Percentiles rank a stretch among this genome's conserved stretches.
phyloP scores from a whole-genome alignment of 108 stramenopile genomes.

The Cyclotella cryptica region DNA sequence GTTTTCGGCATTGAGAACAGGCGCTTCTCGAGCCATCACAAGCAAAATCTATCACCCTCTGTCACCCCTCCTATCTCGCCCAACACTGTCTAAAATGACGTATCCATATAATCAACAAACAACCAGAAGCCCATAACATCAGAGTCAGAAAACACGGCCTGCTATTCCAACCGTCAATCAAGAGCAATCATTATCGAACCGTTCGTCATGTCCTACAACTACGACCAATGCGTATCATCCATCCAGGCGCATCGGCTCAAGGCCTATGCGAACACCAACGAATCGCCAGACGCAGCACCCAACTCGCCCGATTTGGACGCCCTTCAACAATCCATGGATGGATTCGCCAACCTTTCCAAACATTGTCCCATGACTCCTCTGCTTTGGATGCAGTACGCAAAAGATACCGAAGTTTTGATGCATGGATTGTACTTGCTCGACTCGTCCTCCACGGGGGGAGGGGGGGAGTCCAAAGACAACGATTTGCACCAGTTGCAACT shows the following conservation, averaged over 20 bases:
- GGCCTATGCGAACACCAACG: conserved; percentile 32
- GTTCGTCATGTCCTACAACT: conserved; percentile 52
- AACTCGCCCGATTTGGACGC: conserved; percentile 43
- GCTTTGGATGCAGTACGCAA: conserved; percentile 89
- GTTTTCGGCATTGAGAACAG: too few species aligned
- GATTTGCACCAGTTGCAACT: conserved; percentile 17
- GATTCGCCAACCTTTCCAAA: conserved; percentile 49
- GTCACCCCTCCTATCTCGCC: too few species aligned
- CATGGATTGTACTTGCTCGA: conserved; percentile 40
- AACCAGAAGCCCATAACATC: too few species aligned
- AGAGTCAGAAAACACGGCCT: background rate
- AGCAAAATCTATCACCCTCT: too few species aligned
- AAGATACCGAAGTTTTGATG: conserved; percentile 62
- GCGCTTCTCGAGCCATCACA: too few species aligned
- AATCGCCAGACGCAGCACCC: background rate
- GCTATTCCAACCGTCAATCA: background rate
- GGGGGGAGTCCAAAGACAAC: conserved; percentile 2
- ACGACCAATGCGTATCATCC: conserved; percentile 53
- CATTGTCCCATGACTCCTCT: conserved; percentile 90
- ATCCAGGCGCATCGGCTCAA: conserved; percentile 39
- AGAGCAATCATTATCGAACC: too few species aligned
- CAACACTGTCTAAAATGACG: too few species aligned
- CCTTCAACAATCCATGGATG: conserved; percentile 56
- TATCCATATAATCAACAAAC: too few species aligned
- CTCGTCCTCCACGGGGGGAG: background rate